Percentiles rank a stretch among this genome's conserved stretches.
phyloP scores from a whole-genome alignment of 2,329 filamentous ascomycete genomes.

The Cucurbitaria berberidis region DNA sequence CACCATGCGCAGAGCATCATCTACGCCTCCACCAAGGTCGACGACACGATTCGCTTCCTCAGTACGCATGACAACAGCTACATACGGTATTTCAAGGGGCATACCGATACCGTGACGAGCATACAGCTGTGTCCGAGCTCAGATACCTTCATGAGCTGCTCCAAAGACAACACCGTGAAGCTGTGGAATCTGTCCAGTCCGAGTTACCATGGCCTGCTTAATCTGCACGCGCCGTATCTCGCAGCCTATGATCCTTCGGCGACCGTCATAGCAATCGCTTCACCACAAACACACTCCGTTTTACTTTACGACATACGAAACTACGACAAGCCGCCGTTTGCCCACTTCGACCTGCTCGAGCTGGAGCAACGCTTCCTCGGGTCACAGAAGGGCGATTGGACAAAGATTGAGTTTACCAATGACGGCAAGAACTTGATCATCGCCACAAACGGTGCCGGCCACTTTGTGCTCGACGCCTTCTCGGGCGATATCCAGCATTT shows the following conservation, averaged over 20 bases:
- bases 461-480: conserved; percentile 94
- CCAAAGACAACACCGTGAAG: conserved; percentile 86
- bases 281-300: conserved; percentile 76
- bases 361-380: conserved; percentile 58
- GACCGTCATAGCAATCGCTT: conserved; percentile 87
- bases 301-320: conserved; percentile 93
- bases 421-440: conserved; percentile 88
- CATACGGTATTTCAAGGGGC: conserved; percentile 93
- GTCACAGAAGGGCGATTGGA: conserved; percentile 73
- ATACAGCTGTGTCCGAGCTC: conserved; percentile 79
- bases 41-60: conserved; percentile 85
- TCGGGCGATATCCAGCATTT: conserved; percentile 79
- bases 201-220: conserved; percentile 78
- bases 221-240: conserved; percentile 80
- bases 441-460: conserved; percentile 81
- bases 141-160: conserved; percentile 92
- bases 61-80: conserved; percentile 96
- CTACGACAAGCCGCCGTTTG: conserved; percentile 89
- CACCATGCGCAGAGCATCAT: conserved; percentile 90
- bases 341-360: conserved; percentile 79
- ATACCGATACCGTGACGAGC: conserved; percentile 82
- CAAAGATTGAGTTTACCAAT: conserved; percentile 92
- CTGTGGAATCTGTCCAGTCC: conserved; percentile 88
- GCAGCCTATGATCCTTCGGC: conserved; percentile 92
- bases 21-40: conserved; percentile 94